phyloP scores from a whole-genome alignment of 139 green algal species.

The Trebouxia sp. region DNA sequence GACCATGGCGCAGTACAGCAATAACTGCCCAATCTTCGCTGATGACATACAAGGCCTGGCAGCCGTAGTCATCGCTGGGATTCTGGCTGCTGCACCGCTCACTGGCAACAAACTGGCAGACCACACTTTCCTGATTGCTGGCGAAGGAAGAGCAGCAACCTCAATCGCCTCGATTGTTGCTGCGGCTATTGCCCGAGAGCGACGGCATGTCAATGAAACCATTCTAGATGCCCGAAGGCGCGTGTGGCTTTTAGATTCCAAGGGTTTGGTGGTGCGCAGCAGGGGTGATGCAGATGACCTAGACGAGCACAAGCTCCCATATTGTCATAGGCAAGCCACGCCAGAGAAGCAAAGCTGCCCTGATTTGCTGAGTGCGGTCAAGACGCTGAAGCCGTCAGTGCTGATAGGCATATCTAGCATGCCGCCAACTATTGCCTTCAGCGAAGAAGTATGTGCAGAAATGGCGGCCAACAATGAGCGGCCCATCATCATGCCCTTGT shows the following conservation, averaged over 20 bases:
- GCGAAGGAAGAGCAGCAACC: slow-evolving; percentile 60
- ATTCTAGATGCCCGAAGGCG: slow-evolving; percentile 75
- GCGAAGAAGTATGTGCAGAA: slow-evolving; percentile 41
- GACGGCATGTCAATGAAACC: slow-evolving; percentile 43
- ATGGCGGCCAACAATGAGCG: slow-evolving; percentile 56
- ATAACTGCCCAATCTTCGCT: slow-evolving; percentile 75
- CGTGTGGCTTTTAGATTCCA: slow-evolving; percentile 77
- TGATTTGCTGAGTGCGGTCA: slow-evolving; percentile 67
- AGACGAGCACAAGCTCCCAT: slow-evolving; percentile 81
- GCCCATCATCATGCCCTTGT: slow-evolving; percentile 81
- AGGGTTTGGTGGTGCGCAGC: slow-evolving; percentile 67
- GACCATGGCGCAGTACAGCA: slow-evolving; percentile 70
- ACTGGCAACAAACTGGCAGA: slow-evolving; percentile 61
- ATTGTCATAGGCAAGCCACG: slow-evolving; percentile 48
- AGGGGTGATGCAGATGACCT: slow-evolving; percentile 67
- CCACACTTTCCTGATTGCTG: slow-evolving; percentile 72
- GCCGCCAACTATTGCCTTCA: slow-evolving; percentile 59
- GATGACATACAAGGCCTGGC: slow-evolving; percentile 71
- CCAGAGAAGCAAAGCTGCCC: slow-evolving; percentile 33
- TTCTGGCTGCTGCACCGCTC: slow-evolving; percentile 69
- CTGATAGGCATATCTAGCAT: slow-evolving; percentile 66
- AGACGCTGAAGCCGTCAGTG: slow-evolving; percentile 75
- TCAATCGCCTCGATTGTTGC: slow-evolving; percentile 83
- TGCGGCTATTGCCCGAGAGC: slow-evolving; percentile 41
- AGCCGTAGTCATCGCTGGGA: slow-evolving; percentile 70